Evolutionary conservation across 2,329 filamentous ascomycete species (phyloP).

Genomic region (Xylaria sp.): DNA sequence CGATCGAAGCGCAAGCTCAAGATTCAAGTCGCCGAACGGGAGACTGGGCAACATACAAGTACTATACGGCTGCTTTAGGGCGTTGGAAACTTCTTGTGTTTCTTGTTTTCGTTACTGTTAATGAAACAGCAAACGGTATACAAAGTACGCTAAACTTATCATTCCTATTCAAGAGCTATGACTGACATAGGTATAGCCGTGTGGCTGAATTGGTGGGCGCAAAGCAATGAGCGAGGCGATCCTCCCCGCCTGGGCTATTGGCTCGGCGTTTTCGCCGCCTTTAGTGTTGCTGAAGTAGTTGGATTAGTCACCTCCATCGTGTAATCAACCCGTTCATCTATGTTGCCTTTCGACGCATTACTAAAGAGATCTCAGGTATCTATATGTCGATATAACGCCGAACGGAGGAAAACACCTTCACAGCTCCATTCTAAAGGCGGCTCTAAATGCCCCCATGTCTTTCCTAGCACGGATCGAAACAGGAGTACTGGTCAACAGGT

Average conservation of each 20-base stretch:
- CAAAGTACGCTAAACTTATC: conserved; percentile 16
- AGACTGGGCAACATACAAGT: conserved; percentile 34
- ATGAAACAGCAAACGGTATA: conserved; percentile 22
- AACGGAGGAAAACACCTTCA: conserved; percentile 29
- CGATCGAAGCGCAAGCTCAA: not conserved
- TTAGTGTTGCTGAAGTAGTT: conserved; percentile 21
- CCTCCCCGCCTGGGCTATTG: conserved; percentile 30
- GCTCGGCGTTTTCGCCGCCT: conserved; percentile 32
- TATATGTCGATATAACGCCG: conserved; percentile 22
- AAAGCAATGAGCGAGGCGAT: conserved; percentile 30
- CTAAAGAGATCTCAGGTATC: conserved; percentile 17
- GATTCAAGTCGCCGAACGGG: conserved; percentile 30
- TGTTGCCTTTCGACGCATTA: not conserved
- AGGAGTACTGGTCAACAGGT: conserved; percentile 28
- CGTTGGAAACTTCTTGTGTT: conserved; percentile 25
- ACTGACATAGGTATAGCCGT: conserved; percentile 23
- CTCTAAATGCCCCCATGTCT: conserved; percentile 26
- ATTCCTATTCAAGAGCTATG: not conserved
- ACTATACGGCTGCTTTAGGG: conserved; percentile 25
- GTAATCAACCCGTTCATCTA: conserved; percentile 11
- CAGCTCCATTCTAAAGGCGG: conserved; percentile 24
- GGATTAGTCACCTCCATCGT: conserved; percentile 23
- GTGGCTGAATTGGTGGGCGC: conserved; percentile 37
- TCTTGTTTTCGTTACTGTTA: conserved; percentile 19
- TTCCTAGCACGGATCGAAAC: conserved; percentile 22